Evolutionary conservation across 768 basidiomycete genomes (phyloP).

Genomic region (Lentinula boryana): DNA sequence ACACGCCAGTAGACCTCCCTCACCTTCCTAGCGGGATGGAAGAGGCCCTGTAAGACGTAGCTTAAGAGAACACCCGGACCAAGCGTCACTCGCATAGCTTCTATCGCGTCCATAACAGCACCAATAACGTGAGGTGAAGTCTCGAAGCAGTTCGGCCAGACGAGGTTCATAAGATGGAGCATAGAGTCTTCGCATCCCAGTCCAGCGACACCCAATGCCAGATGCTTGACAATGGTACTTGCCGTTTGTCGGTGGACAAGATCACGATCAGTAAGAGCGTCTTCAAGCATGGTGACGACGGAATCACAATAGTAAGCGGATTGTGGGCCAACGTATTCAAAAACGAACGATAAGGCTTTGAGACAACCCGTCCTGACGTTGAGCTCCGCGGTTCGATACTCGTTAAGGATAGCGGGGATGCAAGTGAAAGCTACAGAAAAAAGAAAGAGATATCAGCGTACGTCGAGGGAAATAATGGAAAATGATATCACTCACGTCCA

Average conservation of each 20-base stretch:
- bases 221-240: slow-evolving; percentile 96
- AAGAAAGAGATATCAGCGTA: slow-evolving; percentile 10
- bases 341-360: slow-evolving; percentile 97
- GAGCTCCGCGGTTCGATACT: slow-evolving; percentile 96
- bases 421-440: slow-evolving; percentile 78
- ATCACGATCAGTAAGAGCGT: slow-evolving; percentile 96
- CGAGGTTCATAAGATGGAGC: slow-evolving; percentile 95
- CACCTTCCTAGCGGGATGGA: slow-evolving; percentile 96
- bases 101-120: slow-evolving; percentile 96
- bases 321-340: slow-evolving; percentile 97
- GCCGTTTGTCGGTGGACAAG: slow-evolving; percentile 98
- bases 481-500: slow-evolving; percentile 45
- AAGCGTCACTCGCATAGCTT: slow-evolving; percentile 93
- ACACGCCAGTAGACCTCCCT: slow-evolving; percentile 97
- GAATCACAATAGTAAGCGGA: slow-evolving; percentile 97
- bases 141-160: slow-evolving; percentile 99
- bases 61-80: slow-evolving; percentile 90
- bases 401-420: slow-evolving; percentile 97
- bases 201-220: slow-evolving; percentile 94
- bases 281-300: slow-evolving; percentile 96
- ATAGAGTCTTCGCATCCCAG: slow-evolving; percentile 98
- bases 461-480: not conserved
- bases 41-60: slow-evolving; percentile 91
- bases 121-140: slow-evolving; percentile 98
- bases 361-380: slow-evolving; percentile 99